phyloP scores from a whole-genome alignment of 2,329 filamentous ascomycete genomes.

The Talaromyces verruculosus region DNA sequence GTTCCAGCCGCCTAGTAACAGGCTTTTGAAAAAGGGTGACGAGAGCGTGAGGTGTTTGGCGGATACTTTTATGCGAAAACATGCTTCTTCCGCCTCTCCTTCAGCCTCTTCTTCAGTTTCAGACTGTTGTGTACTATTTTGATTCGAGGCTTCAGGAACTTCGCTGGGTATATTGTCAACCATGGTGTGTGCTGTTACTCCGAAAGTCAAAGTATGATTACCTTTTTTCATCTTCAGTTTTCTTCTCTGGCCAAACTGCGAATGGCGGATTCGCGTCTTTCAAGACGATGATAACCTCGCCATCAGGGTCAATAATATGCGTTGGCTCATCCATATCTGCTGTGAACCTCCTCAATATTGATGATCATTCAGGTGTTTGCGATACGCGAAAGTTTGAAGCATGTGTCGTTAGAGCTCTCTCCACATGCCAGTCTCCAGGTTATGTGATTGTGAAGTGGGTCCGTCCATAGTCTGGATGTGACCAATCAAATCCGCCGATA shows the following conservation, averaged over 20 bases:
- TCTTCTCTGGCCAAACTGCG: neutral
- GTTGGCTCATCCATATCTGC: neutral
- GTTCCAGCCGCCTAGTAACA: conserved; percentile 26
- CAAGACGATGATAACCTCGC: conserved; percentile 1
- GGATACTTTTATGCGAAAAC: conserved; percentile 26
- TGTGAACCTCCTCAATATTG: neutral
- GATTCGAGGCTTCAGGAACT: neutral
- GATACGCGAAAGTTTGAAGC: neutral
- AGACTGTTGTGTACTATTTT: neutral
- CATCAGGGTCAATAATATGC: conserved; percentile 5
- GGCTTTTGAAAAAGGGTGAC: conserved; percentile 27
- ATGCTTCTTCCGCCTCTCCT: neutral
- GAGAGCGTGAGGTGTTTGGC: conserved; percentile 28
- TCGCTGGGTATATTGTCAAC: neutral
- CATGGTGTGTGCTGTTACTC: neutral
- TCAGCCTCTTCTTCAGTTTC: neutral
- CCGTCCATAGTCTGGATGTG: neutral
- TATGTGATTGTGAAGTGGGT: neutral
- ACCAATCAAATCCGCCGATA: neutral
- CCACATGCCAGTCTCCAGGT: neutral
- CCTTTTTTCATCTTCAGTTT: neutral
- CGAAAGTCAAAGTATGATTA: neutral
- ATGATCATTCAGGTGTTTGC: neutral
- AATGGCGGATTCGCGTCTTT: conserved; percentile 6
- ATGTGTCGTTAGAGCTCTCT: neutral